Conservation (phyloP, 495 filamentous ascomycete species). For the Chaetomium fimeti region DNA sequence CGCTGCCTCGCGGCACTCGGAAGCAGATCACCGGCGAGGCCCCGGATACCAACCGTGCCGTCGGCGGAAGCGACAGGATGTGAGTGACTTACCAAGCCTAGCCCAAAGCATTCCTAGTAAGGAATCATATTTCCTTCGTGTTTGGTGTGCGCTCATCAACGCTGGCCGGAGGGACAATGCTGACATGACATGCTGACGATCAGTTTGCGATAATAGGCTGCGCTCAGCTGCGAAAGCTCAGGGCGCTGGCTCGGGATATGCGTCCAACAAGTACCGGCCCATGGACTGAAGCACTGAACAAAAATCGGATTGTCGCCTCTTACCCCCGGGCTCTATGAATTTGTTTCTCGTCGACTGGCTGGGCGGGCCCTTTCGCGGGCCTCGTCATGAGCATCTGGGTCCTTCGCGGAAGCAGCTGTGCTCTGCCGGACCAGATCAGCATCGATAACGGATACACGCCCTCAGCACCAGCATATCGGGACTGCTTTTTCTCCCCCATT, state of each 20-base stretch:
- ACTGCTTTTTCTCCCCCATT: slow-evolving; percentile 32
- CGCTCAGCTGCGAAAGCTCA: slow-evolving; percentile 88
- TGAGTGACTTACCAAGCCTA: slow-evolving; percentile 72
- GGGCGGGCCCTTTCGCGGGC: slow-evolving; percentile 13
- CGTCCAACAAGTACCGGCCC: slow-evolving; percentile 66
- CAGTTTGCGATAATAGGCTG: slow-evolving; percentile 91
- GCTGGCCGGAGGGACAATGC: slow-evolving; percentile 71
- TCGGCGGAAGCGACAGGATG: slow-evolving; percentile 96
- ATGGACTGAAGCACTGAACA: slow-evolving; percentile 54
- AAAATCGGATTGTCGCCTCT: slow-evolving; percentile 29
- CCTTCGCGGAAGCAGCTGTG: slow-evolving; percentile 4
- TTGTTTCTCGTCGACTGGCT: slow-evolving; percentile 34
- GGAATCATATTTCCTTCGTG: slow-evolving; percentile 82
- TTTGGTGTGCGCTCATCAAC: slow-evolving; percentile 79
- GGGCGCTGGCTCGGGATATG: slow-evolving; percentile 62
- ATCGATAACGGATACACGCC: slow-evolving; percentile 35
- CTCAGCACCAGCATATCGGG: slow-evolving; percentile 32
- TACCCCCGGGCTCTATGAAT: slow-evolving; percentile 29
- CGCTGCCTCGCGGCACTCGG: slow-evolving; percentile 70
- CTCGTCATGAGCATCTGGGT: slow-evolving; percentile 15
- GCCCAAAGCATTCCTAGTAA: slow-evolving; percentile 84
- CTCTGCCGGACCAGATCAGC: slow-evolving; percentile 27
- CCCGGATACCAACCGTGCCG: slow-evolving; percentile 81
- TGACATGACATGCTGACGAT: slow-evolving; percentile 73
- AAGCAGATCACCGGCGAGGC: slow-evolving; percentile 79